Conservation (phyloP, 1,284 basidiomycete species). For the Trichosporon inkin region DNA sequence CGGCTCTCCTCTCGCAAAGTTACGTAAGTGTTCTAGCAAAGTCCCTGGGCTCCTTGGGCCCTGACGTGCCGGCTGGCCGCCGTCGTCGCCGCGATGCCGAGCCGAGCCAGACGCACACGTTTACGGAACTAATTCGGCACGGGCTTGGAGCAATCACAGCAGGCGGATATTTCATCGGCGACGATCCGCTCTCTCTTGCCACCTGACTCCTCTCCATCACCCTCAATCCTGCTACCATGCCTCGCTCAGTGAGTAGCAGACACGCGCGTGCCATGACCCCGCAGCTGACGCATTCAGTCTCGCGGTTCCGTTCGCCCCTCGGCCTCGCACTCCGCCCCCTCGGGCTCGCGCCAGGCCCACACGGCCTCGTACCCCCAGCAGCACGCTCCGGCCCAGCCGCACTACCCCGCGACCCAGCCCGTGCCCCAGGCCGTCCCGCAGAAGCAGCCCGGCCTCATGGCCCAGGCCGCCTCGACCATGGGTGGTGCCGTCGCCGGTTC, state of each 20-base stretch:
- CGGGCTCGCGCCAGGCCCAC: slow-evolving; percentile 30
- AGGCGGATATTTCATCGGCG: slow-evolving; percentile 9
- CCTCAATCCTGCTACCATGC: slow-evolving; percentile 27
- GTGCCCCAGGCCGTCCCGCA: slow-evolving; percentile 21
- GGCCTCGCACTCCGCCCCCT: slow-evolving; percentile 29
- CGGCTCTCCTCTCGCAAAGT: too few species aligned
- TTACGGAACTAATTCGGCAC: slow-evolving; percentile 3
- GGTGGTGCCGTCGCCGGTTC: slow-evolving; percentile 56
- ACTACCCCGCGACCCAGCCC: slow-evolving; percentile 26
- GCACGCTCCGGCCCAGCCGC: slow-evolving; percentile 14
- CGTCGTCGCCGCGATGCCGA: not conserved
- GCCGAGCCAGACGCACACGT: slow-evolving; percentile 3
- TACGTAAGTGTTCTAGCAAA: slow-evolving; percentile 5
- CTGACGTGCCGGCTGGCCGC: not conserved
- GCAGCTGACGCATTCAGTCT: slow-evolving; percentile 22
- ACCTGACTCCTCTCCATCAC: slow-evolving; percentile 13
- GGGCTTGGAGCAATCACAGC: not conserved
- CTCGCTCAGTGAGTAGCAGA: slow-evolving; percentile 38
- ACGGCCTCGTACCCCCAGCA: slow-evolving; percentile 39
- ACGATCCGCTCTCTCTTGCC: slow-evolving; percentile 11
- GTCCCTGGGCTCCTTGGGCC: not conserved
- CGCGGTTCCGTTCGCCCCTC: slow-evolving; percentile 45
- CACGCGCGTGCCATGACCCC: too few species aligned
- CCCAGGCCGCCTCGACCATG: slow-evolving; percentile 56
- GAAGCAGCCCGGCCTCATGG: slow-evolving; percentile 43